These are phyloP conservation scores for Parasarocladium wereldwijsianum DNA, from an alignment of 2,329 filamentous ascomycete genomes.

Conservation along the genomic window DNA sequence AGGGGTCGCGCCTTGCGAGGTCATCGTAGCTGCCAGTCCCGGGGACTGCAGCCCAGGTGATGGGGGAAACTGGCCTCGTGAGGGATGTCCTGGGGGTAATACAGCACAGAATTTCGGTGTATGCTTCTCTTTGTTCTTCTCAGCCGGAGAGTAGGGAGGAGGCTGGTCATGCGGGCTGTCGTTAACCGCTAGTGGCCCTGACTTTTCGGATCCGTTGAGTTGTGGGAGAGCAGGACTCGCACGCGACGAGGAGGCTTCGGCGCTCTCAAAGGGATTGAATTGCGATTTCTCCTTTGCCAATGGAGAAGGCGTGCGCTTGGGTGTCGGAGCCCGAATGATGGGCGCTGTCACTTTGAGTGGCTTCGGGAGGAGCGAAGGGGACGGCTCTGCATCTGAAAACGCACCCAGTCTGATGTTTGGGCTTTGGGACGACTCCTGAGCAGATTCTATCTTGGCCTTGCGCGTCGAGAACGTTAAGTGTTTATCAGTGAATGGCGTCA, in stretches of 20 bases:
- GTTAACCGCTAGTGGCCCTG: constrained; percentile 22
- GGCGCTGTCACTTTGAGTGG: constrained; percentile 14
- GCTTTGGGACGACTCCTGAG: constrained; percentile 9
- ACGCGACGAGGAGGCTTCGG: constrained; percentile 10
- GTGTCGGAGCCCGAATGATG: constrained; percentile 21
- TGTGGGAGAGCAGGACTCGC: constrained; percentile 8
- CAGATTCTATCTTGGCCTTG: constrained; percentile 17
- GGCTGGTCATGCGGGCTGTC: constrained; percentile 25
- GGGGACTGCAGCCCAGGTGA: constrained; percentile 50
- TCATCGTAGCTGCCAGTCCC: constrained; percentile 45
- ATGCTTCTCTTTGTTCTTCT: constrained; percentile 20
- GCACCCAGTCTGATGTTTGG: constrained; percentile 2
- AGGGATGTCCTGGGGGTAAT: constrained; percentile 37
- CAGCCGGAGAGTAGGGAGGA: constrained; percentile 40
- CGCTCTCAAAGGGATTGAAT: constrained; percentile 4
- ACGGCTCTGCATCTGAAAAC: constrained; percentile 2
- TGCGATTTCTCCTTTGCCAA: constrained; percentile 6
- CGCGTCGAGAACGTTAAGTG: constrained; percentile 26
- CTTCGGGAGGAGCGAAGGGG: constrained; percentile 1
- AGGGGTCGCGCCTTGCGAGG: constrained; percentile 43
- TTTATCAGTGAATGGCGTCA: constrained; percentile 48
- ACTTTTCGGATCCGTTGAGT: constrained; percentile 16
- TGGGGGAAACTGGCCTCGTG: constrained; percentile 31
- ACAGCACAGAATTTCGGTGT: constrained; percentile 38
- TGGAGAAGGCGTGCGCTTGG: constrained; percentile 18